phyloP scores from a whole-genome alignment of 2,329 filamentous ascomycete species.

The Pseudomassariella vexata region DNA sequence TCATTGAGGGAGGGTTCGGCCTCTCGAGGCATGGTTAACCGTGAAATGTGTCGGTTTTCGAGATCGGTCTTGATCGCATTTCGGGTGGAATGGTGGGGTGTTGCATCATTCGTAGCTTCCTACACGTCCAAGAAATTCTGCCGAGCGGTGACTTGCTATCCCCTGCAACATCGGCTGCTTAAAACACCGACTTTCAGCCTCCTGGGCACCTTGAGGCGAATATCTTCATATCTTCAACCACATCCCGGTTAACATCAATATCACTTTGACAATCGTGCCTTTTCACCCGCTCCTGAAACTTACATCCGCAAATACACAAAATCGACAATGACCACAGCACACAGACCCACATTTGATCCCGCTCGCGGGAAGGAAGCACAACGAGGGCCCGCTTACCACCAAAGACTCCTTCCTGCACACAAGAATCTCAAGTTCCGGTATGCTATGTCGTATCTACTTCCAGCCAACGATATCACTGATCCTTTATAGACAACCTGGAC shows the following conservation, averaged over 20 bases:
- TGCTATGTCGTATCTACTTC: slow-evolving; percentile 12
- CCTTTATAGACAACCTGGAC: slow-evolving; percentile 63
- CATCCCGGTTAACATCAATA: background rate
- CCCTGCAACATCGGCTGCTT: slow-evolving; percentile 15
- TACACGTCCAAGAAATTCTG: slow-evolving; percentile 33
- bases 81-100: slow-evolving; percentile 10
- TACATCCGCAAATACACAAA: no score
- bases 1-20: slow-evolving; percentile 85
- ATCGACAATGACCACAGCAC: slow-evolving; percentile 57
- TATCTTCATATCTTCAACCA: no score
- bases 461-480: slow-evolving; percentile 9
- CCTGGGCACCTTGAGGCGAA: no score
- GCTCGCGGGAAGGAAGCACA: slow-evolving; percentile 92
- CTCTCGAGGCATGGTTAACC: slow-evolving; percentile 76
- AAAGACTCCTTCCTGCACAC: slow-evolving; percentile 88
- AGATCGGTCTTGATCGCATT: slow-evolving; percentile 14
- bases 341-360: slow-evolving; percentile 93
- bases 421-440: slow-evolving; percentile 85
- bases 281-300: no score
- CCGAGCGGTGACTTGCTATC: slow-evolving; percentile 38
- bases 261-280: no score
- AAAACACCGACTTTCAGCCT: slow-evolving; percentile 3
- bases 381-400: slow-evolving; percentile 90
- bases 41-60: no score
- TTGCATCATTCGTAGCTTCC: slow-evolving; percentile 11